These are phyloP conservation scores for Sclerotinia subarctica DNA, from an alignment of 2,329 filamentous ascomycete genomes.

Conservation along the genomic window DNA sequence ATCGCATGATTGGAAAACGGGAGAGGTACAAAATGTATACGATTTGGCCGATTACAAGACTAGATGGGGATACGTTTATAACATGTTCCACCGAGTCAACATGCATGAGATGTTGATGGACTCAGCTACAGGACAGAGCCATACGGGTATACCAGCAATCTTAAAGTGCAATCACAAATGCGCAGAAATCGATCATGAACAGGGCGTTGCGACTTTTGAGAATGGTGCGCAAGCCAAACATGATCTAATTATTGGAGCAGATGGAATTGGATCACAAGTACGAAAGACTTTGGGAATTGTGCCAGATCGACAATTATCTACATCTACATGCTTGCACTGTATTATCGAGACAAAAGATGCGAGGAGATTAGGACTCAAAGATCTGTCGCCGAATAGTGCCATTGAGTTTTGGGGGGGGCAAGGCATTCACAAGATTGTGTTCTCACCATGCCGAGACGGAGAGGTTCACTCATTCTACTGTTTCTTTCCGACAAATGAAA, in stretches of 20 bases:
- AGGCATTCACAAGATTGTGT: conserved; percentile 43
- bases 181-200: conserved; percentile 47
- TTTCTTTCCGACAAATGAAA: conserved; percentile 38
- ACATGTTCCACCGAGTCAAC: conserved; percentile 66
- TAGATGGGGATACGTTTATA: conserved; percentile 56
- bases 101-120: conserved; percentile 68
- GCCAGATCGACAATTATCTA: conserved; percentile 39
- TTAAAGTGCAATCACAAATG: conserved; percentile 51
- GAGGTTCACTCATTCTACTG: conserved; percentile 43
- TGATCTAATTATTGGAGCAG: conserved; percentile 46
- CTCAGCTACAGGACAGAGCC: conserved; percentile 52
- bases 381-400: conserved; percentile 31
- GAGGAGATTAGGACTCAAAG: conserved; percentile 28
- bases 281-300: conserved; percentile 57
- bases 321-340: conserved; percentile 42
- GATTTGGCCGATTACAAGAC: conserved; percentile 62
- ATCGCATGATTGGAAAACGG: conserved; percentile 67
- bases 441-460: conserved; percentile 41
- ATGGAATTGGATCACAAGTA: conserved; percentile 62
- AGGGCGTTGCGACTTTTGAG: conserved; percentile 44
- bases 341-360: conserved; percentile 37
- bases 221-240: conserved; percentile 34
- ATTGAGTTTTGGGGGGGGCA: conserved; percentile 41
- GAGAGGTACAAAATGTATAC: conserved; percentile 62
- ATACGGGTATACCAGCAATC: conserved; percentile 51